Percentiles rank a stretch among this genome's conserved stretches.
These are phyloP conservation scores for Mrakiaceae sp. DNA, from an alignment of 1,284 basidiomycete genomes.

Conservation along the genomic window DNA sequence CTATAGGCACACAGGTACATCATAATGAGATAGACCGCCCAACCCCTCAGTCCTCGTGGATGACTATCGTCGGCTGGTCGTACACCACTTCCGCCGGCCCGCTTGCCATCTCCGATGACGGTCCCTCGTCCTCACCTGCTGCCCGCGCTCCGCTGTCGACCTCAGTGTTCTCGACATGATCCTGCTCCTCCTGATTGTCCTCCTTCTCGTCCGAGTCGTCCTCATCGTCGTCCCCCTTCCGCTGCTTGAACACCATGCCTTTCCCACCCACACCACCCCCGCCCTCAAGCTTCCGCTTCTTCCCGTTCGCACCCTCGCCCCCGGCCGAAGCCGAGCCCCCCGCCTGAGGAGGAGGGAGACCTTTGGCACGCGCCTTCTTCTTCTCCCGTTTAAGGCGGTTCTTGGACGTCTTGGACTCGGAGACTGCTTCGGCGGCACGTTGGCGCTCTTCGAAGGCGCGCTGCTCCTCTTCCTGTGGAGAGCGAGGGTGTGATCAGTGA, in stretches of 20 bases:
- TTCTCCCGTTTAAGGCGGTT: constrained; percentile 82
- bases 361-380: constrained; percentile 61
- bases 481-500: not conserved
- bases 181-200: constrained; percentile 3
- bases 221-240: constrained; percentile 21
- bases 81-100: not conserved
- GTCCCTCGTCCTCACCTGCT: not conserved
- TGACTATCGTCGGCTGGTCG: constrained; percentile 24
- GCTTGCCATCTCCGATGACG: too few species aligned
- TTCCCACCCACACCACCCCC: constrained; percentile 18
- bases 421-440: constrained; percentile 49
- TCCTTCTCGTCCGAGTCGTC: constrained; percentile 17
- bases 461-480: constrained; percentile 48
- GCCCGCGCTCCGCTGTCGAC: not conserved
- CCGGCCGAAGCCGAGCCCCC: constrained; percentile 1
- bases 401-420: constrained; percentile 80
- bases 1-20: too few species aligned
- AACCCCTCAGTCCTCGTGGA: constrained; percentile 30
- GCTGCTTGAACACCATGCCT: constrained; percentile 25
- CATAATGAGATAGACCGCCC: not conserved
- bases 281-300: constrained; percentile 29
- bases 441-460: constrained; percentile 57
- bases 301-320: constrained; percentile 16
- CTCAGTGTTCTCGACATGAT: constrained; percentile 18
- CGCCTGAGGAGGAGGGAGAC: not conserved